These are phyloP conservation scores for Alternaria dauci DNA, from an alignment of 2,329 filamentous ascomycete genomes.

Conservation along the genomic window DNA sequence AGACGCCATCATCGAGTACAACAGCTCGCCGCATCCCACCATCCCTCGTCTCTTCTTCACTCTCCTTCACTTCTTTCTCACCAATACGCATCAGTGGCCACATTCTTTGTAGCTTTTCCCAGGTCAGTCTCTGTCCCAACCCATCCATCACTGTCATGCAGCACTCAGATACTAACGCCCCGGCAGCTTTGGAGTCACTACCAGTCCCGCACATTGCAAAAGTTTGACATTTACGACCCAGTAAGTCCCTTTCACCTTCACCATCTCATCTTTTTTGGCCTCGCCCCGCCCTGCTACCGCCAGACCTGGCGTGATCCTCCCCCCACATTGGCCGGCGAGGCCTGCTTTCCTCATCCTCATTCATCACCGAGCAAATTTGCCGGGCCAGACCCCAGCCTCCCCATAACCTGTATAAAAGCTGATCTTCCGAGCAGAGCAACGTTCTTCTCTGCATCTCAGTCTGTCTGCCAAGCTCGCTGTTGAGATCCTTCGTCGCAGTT, in stretches of 20 bases:
- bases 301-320: conserved; percentile 5
- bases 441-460: conserved; percentile 45
- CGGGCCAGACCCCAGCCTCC: not conserved
- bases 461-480: conserved; percentile 26
- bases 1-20: conserved; percentile 32
- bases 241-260: conserved; percentile 39
- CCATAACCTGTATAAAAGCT: conserved; percentile 15
- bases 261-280: conserved; percentile 12
- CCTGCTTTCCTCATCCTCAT: conserved; percentile 31
- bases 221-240: conserved; percentile 53
- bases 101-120: conserved; percentile 57
- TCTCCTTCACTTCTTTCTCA: conserved; percentile 51
- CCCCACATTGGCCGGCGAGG: conserved; percentile 5
- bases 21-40: conserved; percentile 24
- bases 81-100: conserved; percentile 54
- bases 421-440: conserved; percentile 35
- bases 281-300: conserved; percentile 12
- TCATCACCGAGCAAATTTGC: conserved; percentile 16
- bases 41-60: conserved; percentile 32
- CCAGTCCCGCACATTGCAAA: conserved; percentile 51
- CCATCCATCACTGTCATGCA: conserved; percentile 2
- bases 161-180: conserved; percentile 25
- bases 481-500: conserved; percentile 23
- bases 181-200: conserved; percentile 53
- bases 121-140: conserved; percentile 32